Evolutionary conservation across 2,329 filamentous ascomycete species (phyloP).

Genomic region (Salinomyces thailandicus): DNA sequence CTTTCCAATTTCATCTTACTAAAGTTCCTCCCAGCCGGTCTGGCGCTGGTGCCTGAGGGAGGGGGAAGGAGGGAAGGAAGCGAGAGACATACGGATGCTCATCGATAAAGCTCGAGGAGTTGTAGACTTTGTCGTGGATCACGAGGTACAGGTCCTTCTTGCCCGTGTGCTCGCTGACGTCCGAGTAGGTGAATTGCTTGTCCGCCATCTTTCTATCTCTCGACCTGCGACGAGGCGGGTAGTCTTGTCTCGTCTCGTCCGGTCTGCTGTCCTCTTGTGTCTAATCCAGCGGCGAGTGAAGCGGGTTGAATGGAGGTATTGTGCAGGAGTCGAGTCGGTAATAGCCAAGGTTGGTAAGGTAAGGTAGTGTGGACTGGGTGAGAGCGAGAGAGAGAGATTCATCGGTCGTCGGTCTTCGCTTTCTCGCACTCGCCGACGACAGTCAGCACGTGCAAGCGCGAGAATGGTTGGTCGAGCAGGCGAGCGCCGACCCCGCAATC

Average conservation of each 20-base stretch:
- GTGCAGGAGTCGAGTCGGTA: too few species aligned
- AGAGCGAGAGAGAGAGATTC: too few species aligned
- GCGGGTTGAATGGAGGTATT: too few species aligned
- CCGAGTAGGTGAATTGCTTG: constrained; percentile 61
- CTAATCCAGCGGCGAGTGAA: too few species aligned
- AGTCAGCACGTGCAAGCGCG: not conserved
- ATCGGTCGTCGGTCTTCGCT: too few species aligned
- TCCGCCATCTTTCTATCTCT: constrained; percentile 45
- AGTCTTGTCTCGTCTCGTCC: too few species aligned
- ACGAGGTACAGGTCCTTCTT: constrained; percentile 93
- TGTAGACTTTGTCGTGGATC: constrained; percentile 95
- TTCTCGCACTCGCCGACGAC: not conserved
- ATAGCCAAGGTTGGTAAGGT: not conserved
- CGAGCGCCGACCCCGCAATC: too few species aligned
- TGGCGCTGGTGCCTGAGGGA: not conserved
- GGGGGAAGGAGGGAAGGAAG: constrained; percentile 2
- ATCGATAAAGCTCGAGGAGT: constrained; percentile 78
- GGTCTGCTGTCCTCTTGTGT: too few species aligned
- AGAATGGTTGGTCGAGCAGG: not conserved
- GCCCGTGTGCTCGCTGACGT: constrained; percentile 74
- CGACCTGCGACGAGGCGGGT: too few species aligned
- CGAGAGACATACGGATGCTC: constrained; percentile 79
- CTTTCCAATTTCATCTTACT: too few species aligned
- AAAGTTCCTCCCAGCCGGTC: too few species aligned
- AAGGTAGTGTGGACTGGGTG: not conserved